Evolutionary conservation across 768 basidiomycete species (phyloP).

Genomic region (Coprinopsis sp.): DNA sequence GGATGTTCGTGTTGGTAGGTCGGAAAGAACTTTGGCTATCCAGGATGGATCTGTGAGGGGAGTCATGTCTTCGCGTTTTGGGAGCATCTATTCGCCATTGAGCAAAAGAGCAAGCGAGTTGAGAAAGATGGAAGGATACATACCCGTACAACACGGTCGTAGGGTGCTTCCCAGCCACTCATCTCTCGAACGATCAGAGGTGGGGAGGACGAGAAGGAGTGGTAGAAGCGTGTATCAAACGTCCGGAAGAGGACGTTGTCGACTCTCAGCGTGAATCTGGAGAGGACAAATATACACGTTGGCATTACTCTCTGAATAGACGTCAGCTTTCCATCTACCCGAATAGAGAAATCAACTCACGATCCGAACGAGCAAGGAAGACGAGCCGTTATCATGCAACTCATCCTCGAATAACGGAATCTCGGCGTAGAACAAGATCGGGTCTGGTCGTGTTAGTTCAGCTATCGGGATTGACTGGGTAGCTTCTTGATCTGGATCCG

Average conservation of each 20-base stretch:
- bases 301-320: slow-evolving; percentile 88
- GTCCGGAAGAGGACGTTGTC: slow-evolving; percentile 92
- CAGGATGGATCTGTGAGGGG: slow-evolving; percentile 86
- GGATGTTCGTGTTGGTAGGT: slow-evolving; percentile 52
- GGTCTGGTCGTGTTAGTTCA: slow-evolving; percentile 84
- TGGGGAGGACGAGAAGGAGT: slow-evolving; percentile 63
- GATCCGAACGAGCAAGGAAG: slow-evolving; percentile 77
- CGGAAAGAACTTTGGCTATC: slow-evolving; percentile 66
- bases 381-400: slow-evolving; percentile 93
- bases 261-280: slow-evolving; percentile 89
- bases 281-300: slow-evolving; percentile 84
- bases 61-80: slow-evolving; percentile 73
- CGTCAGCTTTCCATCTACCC: slow-evolving; percentile 4
- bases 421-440: slow-evolving; percentile 97
- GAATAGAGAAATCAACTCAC: slow-evolving; percentile 46
- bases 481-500: slow-evolving; percentile 52
- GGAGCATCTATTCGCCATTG: slow-evolving; percentile 55
- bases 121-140: slow-evolving; percentile 17
- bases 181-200: slow-evolving; percentile 72
- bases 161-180: slow-evolving; percentile 89
- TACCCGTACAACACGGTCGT: slow-evolving; percentile 75
- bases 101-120: slow-evolving; percentile 3
- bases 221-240: slow-evolving; percentile 86
- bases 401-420: slow-evolving; percentile 95
- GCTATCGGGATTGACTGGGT: slow-evolving; percentile 74